Base-by-base conservation (phyloP, 1,139 yeast genomes). In the Candida sp. region DNA sequence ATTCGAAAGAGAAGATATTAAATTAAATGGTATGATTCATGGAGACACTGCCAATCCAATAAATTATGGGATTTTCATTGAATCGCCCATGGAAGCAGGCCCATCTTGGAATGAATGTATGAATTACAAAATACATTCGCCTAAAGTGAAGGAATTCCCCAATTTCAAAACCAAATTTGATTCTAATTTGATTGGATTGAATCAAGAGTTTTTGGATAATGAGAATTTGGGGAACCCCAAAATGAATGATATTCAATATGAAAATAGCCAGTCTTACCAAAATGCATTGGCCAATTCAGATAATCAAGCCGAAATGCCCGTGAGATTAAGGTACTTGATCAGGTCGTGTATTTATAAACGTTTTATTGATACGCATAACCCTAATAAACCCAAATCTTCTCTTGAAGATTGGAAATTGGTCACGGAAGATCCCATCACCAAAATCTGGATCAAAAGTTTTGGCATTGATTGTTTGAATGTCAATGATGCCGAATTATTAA, bases 401-500 rank as follows among this genome's bases (percentile, higher is more conserved):
- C 45, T 49, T 5, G 64, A 66, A 36, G 58, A 68, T 30, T 82
- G 86, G 86, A 63, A 63, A 39, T 59, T 81, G 27, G 70, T 81
- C 4, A 73, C 84, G 2, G 87, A 82, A 55, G 85, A 81, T 49
- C 55, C 72, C 1, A 64, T 73, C 4, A 72, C 82, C 5, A 66
- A 67, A 35, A 68, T 75, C 5, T 81, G 87, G 86, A 71, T 77
- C n/a, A 61, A 64, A 37, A 70, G 82, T 47, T 81, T 68, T 56
- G 81, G 82, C 1, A 64, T 81, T 37, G 69, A 68, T 35, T 75
- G 81, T 42, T 55, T 77, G 50, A 76, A 75, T 48, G 70, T 81
- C 12, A 75, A 73, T 47, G 81, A 79, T 52, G 81, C 82, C 1
- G 82, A 80, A 48, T 60, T 70, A 30, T 56, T 73, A 19, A 58